These are phyloP conservation scores for Knufia fluminis DNA, from an alignment of 2,329 filamentous ascomycete species.

Conservation along the genomic window DNA sequence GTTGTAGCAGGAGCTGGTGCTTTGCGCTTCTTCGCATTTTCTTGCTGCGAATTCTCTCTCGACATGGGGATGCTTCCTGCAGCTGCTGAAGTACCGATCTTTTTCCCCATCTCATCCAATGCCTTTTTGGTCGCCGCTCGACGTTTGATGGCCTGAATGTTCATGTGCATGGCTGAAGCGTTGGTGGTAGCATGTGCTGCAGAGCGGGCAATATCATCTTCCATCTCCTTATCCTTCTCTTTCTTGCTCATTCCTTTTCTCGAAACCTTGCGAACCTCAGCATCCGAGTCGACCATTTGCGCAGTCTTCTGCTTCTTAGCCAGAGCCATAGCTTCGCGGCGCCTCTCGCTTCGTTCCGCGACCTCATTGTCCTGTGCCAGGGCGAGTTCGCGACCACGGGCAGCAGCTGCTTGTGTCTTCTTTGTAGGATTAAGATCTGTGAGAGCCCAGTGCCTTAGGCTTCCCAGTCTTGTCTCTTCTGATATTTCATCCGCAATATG, in stretches of 20 bases:
- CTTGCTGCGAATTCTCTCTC: constrained; percentile 22
- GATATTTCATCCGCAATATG: constrained; percentile 83
- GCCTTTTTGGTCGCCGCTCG: constrained; percentile 50
- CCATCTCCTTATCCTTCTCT: constrained; percentile 51
- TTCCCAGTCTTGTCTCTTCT: constrained; percentile 88
- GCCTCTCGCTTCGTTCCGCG: constrained; percentile 70
- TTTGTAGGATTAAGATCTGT: constrained; percentile 65
- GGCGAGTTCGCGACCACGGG: constrained; percentile 51
- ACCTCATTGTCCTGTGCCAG: constrained; percentile 68
- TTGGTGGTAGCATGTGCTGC: constrained; percentile 45
- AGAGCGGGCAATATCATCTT: constrained; percentile 43
- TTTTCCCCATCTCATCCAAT: constrained; percentile 47
- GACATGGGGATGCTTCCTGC: constrained; percentile 21
- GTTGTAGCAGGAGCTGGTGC: constrained; percentile 25
- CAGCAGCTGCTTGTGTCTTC: constrained; percentile 41
- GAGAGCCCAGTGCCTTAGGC: constrained; percentile 90
- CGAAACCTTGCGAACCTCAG: constrained; percentile 52
- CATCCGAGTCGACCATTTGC: constrained; percentile 68
- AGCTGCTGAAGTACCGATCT: constrained; percentile 48
- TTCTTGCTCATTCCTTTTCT: constrained; percentile 53
- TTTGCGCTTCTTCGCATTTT: constrained; percentile 24
- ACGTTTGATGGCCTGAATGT: constrained; percentile 50
- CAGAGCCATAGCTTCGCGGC: constrained; percentile 70
- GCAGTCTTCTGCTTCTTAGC: constrained; percentile 50
- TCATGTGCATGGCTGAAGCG: constrained; percentile 35